These are phyloP conservation scores for Xylaria telfairii DNA, from an alignment of 495 filamentous ascomycete genomes.

Conservation along the genomic window DNA sequence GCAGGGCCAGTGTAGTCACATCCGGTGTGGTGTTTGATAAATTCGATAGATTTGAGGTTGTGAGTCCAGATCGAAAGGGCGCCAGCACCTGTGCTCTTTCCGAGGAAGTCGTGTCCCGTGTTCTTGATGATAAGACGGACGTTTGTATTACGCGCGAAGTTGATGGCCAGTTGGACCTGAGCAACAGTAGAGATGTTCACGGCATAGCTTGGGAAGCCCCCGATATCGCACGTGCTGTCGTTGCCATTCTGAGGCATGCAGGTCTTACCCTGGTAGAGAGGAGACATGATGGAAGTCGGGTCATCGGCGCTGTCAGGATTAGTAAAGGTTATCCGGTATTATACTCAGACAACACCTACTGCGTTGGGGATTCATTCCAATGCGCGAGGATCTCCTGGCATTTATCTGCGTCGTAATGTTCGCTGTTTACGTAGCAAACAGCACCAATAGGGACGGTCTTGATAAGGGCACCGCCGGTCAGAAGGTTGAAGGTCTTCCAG, in stretches of 20 bases:
- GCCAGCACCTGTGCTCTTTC: conserved; percentile 56
- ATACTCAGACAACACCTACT: conserved; percentile 23
- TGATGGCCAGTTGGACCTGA: conserved; percentile 66
- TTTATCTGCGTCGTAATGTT: conserved; percentile 48
- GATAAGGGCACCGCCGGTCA: conserved; percentile 51
- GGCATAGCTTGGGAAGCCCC: conserved; percentile 62
- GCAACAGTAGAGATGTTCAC: conserved; percentile 59
- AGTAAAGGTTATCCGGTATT: neutral
- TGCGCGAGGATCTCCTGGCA: conserved; percentile 45
- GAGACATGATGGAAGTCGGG: conserved; percentile 52
- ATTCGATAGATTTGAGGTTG: conserved; percentile 51
- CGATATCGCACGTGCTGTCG: conserved; percentile 52
- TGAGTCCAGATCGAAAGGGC: conserved; percentile 59
- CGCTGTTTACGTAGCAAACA: conserved; percentile 55
- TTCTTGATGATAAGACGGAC: conserved; percentile 68
- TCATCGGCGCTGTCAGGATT: conserved; percentile 38
- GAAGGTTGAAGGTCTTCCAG: conserved; percentile 53
- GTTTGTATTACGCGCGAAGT: conserved; percentile 65
- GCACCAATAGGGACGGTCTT: conserved; percentile 57
- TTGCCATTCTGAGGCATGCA: conserved; percentile 59
- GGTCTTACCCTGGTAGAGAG: conserved; percentile 45
- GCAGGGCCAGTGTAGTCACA: conserved; percentile 50
- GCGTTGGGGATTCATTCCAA: conserved; percentile 42
- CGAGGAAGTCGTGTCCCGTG: conserved; percentile 60
- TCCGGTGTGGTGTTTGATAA: conserved; percentile 47